Evolutionary conservation across 2,329 filamentous ascomycete genomes (phyloP).

Genomic region (Fusarium longipes): DNA sequence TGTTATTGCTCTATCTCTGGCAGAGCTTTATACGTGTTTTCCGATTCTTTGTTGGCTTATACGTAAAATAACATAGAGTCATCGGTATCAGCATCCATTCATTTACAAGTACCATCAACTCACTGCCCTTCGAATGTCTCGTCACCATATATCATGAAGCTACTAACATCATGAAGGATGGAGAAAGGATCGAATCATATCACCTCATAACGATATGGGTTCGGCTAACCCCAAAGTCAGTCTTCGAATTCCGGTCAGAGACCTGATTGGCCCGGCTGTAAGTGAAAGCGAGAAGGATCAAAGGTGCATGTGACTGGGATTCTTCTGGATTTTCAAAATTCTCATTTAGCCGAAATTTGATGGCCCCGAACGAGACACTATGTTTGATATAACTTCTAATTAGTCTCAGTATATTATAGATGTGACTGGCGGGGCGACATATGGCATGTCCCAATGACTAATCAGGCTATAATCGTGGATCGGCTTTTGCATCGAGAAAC

Average conservation of each 20-base stretch:
- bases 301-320: slow-evolving; percentile 3
- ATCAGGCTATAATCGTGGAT: slow-evolving; percentile 25
- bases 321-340: not conserved
- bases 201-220: slow-evolving; percentile 12
- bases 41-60: not conserved
- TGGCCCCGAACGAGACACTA: not conserved
- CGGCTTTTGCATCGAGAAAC: slow-evolving; percentile 2
- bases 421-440: slow-evolving; percentile 9
- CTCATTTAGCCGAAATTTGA: slow-evolving; percentile 25
- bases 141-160: not conserved
- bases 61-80: not conserved
- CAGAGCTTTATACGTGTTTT: no score
- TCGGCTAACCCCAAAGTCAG: slow-evolving; percentile 7
- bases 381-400: not conserved
- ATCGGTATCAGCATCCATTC: not conserved
- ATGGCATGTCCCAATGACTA: slow-evolving; percentile 1
- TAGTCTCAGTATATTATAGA: not conserved
- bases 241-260: not conserved
- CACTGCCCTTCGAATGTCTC: not conserved
- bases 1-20: no score
- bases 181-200: not conserved
- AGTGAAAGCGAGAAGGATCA: slow-evolving; percentile 9
- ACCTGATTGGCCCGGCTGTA: slow-evolving; percentile 33
- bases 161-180: not conserved
- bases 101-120: not conserved